Evolutionary conservation across 495 filamentous ascomycete species (phyloP), one percentile per base, ranked within the genome.

Genomic region (Penicillium psychrofluorescens): DNA sequence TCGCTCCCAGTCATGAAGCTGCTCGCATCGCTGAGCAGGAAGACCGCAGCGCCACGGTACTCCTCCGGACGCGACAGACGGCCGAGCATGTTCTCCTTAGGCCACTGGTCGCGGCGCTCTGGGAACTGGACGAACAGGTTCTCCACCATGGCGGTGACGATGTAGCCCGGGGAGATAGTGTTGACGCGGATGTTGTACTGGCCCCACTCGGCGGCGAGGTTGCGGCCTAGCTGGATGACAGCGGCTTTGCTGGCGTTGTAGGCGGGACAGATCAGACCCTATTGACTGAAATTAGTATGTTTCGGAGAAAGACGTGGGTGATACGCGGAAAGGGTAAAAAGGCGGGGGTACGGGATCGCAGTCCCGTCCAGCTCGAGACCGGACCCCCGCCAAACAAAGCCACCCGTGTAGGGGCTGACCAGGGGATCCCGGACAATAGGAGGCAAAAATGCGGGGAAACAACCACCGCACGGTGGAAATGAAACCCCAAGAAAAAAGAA

Each of bases 91-190:
- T 95, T 95, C 58, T 90, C 80, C 54, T 77, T 82, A 36, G 86
- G 80, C 90, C 90, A 96, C 39, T 84, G 80, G 22, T 77, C 74
- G 44, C 71, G 70, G 31, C 88, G 76, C 64, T 95, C 88, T 7
- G 88, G 87, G 53, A 72, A 86, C 40, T 82, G 58, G 35, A 82
- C 67, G 51, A 95, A 91, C 29, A 95, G 72, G 36, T 80, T 76
- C 57, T 85, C 80, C 9, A 91, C 88, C 89, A 95, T 94, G 29
- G 78, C 76, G n/a, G 90, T 95, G 41, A 92, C 80, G 51, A 96
- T 95, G 60, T 97, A 97, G 29, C 91, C 91, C 0, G 91, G 91
- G 11, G 88, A 95, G 54, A 96, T 83, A 34, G 90, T 94, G 70
- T 97, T 97, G 48, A 95, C 90, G 4, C 91, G 85, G 62, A 97